Base-by-base conservation (phyloP, 257 asterid species). In the Craterostigma plantagineum region DNA sequence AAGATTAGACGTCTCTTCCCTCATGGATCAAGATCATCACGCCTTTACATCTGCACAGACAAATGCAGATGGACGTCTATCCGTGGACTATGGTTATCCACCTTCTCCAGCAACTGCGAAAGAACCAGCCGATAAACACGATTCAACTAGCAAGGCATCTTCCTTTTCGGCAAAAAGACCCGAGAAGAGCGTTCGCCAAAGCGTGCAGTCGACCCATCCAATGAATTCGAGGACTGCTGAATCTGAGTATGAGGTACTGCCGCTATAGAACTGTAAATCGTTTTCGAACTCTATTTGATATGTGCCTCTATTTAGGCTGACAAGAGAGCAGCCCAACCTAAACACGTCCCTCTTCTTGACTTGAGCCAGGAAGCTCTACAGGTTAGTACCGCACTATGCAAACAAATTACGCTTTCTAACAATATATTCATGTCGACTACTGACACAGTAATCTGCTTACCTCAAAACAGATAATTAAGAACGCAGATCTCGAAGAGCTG, bases 11-110 rank as follows among this genome's bases (percentile, higher is more conserved):
- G n/a, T n/a, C n/a, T 62, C 72, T 44, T 86, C 96, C 48, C 91
- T 86, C 58, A 81, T 86, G 74, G 96, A 86, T 74, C 96, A 77
- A 61, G 94, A 85, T 67, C 94, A 84, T 62, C 70, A 59, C 51
- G 57, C 54, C 45, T 69, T 72, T 57, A 58, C 83, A 18, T 48
- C 75, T 53, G 33, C 72, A 13, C 63, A 42, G 54, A 63, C 70
- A 45, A 72, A 68, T 49, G 44, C 49, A 33, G 66, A 65, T 62
- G n/a, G n/a, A n/a, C n/a, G n/a, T n/a, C n/a, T n/a, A n/a, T n/a
- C n/a, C n/a, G n/a, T n/a, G n/a, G n/a, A n/a, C n/a, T n/a, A n/a
- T n/a, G n/a, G n/a, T n/a, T n/a, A n/a, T n/a, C n/a, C n/a, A n/a
- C n/a, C n/a, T n/a, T n/a, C n/a, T n/a, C n/a, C n/a, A n/a, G n/a